These are phyloP conservation scores for Rhizopus arrhizus DNA, from an alignment of 371 early-diverging fungal genomes.

Conservation along the genomic window DNA sequence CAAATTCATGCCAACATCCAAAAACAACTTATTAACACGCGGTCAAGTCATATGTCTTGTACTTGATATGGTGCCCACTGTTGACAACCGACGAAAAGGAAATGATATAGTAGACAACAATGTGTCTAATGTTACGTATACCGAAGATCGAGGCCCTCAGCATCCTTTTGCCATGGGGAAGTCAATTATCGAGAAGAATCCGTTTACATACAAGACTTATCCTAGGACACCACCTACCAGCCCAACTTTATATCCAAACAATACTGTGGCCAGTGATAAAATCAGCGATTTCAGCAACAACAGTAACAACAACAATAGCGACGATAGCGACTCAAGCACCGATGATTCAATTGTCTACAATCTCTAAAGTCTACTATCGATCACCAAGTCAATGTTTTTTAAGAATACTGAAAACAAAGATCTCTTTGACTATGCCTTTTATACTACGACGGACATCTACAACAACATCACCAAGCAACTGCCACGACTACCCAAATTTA, in stretches of 20 bases:
- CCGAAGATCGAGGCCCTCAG: conserved; percentile 17
- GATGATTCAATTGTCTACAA: conserved; percentile 15
- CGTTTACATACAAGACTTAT: conserved; percentile 19
- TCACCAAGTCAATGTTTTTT: conserved; percentile 18
- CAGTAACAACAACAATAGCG: conserved; percentile 16
- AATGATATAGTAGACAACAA: conserved; percentile 11
- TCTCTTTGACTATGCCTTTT: conserved; percentile 19
- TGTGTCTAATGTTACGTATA: conserved; percentile 14
- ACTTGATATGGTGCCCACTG: conserved; percentile 15
- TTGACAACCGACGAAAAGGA: conserved; percentile 15
- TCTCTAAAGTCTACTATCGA: conserved; percentile 18
- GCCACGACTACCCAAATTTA: too few relatives aligned
- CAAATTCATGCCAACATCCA: conserved; percentile 20
- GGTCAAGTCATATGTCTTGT: conserved; percentile 20
- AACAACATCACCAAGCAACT: background rate
- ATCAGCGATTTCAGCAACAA: conserved; percentile 11
- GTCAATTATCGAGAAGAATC: conserved; percentile 20
- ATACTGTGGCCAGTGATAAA: conserved; percentile 19
- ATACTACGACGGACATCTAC: conserved; percentile 13
- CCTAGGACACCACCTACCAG: conserved; percentile 16
- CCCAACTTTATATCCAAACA: conserved; percentile 17
- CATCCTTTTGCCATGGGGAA: conserved; percentile 20
- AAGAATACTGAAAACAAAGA: conserved; percentile 17
- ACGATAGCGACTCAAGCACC: conserved; percentile 16
- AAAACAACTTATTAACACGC: conserved; percentile 16